Conservation (phyloP, 805 yeast genomes). For the Kuraishia piskuri region DNA sequence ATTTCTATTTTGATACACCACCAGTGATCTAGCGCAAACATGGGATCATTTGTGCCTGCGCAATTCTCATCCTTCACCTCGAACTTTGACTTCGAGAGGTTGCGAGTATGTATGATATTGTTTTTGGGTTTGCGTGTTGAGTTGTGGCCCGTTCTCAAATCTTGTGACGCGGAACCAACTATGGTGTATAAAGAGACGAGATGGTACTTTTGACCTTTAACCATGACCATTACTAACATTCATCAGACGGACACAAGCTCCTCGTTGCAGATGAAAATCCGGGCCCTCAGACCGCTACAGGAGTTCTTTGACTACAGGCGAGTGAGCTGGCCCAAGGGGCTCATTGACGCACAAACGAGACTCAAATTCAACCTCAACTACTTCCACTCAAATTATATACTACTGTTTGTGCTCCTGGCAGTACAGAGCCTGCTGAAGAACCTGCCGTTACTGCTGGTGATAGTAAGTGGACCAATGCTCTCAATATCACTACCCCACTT, state of each 20-base stretch:
- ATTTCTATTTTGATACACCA: neutral
- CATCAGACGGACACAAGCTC: constrained; percentile 23
- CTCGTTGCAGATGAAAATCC: constrained; percentile 49
- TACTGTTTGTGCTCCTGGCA: constrained; percentile 59
- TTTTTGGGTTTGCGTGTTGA: neutral
- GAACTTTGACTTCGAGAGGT: constrained; percentile 22
- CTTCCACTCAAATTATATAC: constrained; percentile 76
- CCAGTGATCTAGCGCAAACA: constrained; percentile 1
- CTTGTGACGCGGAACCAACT: too few relatives aligned
- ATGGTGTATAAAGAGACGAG: neutral
- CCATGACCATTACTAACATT: neutral
- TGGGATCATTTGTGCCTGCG: constrained; percentile 27
- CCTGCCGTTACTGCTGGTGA: constrained; percentile 68
- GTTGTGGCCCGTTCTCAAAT: too few relatives aligned
- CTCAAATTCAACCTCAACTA: constrained; percentile 76
- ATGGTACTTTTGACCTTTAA: neutral
- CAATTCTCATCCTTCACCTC: constrained; percentile 24
- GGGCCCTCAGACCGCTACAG: constrained; percentile 72
- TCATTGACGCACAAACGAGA: constrained; percentile 78
- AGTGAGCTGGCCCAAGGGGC: constrained; percentile 74
- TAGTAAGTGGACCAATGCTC: constrained; percentile 24
- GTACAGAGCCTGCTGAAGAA: constrained; percentile 82
- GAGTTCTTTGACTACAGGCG: constrained; percentile 88
- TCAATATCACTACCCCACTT: neutral
- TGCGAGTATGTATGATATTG: constrained; percentile 16